Evolutionary conservation across 2,329 filamentous ascomycete species (phyloP).

Genomic region (Teratosphaeria viscida): DNA sequence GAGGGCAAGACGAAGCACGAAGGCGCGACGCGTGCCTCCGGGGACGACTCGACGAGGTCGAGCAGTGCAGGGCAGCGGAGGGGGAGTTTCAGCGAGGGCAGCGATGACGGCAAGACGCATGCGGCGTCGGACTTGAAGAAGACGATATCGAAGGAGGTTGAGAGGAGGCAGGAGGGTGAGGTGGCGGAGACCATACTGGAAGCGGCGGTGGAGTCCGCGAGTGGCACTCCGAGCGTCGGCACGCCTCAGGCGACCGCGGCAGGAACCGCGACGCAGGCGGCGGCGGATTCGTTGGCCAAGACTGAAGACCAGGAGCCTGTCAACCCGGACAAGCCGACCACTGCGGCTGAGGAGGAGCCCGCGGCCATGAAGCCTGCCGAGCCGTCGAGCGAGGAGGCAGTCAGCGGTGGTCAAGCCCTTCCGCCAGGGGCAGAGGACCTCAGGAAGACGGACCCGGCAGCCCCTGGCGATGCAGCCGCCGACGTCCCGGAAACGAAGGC

Average conservation of each 20-base stretch:
- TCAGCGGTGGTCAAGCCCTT: constrained; percentile 30
- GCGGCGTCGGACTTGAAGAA: constrained; percentile 23
- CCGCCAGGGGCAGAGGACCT: constrained; percentile 25
- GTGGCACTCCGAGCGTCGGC: constrained; percentile 22
- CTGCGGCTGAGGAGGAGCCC: constrained; percentile 32
- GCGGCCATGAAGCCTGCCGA: constrained; percentile 31
- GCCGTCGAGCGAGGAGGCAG: constrained; percentile 26
- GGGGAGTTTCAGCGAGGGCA: constrained; percentile 32
- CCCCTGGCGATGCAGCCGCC: background rate
- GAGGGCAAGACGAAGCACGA: background rate
- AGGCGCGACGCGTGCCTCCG: constrained; percentile 4
- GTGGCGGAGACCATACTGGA: constrained; percentile 33
- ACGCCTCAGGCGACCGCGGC: constrained; percentile 1
- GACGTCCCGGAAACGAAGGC: constrained; percentile 7
- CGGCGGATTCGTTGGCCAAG: constrained; percentile 7
- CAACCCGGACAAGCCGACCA: constrained; percentile 35
- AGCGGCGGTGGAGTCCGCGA: constrained; percentile 30
- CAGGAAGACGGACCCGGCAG: constrained; percentile 1
- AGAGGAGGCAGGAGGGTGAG: constrained; percentile 27
- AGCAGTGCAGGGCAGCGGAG: constrained; percentile 14
- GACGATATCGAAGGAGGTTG: constrained; percentile 30
- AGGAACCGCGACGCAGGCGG: background rate
- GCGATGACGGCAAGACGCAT: constrained; percentile 23
- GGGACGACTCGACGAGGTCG: constrained; percentile 9
- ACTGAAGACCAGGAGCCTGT: constrained; percentile 17